Base-by-base conservation (phyloP, 805 yeast genomes). In the Spathaspora girioi region DNA sequence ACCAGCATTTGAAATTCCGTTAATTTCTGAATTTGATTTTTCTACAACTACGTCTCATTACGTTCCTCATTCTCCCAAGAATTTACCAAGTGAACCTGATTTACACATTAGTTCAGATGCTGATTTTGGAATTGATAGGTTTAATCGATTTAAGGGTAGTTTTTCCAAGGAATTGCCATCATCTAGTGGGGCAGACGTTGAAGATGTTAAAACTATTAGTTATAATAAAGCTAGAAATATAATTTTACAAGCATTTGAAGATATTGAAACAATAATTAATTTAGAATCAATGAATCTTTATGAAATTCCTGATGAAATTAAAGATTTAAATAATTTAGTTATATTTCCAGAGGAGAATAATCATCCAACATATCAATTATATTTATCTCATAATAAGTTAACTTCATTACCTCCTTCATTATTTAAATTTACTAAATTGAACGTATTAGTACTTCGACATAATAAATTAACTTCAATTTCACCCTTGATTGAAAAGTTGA, bases 251-350 rank as follows among this genome's bases (percentile, higher is more conserved):
- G 68, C 79, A 2, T 80, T 83, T 53, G 86, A 81, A 54, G 72
- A 77, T 43, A 72, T 75, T 5, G 55, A 61, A 8, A 70, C 80
- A 1, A 67, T 60, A n/a, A 67, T 83, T 2, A 65, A 75, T 50
- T 58, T 83, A 26, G 86, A 82, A 48, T 65, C 73, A 14, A 59
- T 81, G 63, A 75, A 71, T 0, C 64, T 83, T 40, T 68, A 66
- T 10, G 75, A 75, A 5, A 62, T 83, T 2, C 87, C 89, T 0
- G 82, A 79, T 48, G 85, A 82, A 55, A 71, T 83, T 27, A 76
- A 75, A 47, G 89, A 83, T 59, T 66, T 83, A 55, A 75, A 80
- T 57, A 74, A 82, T 50, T 63, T 82, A 57, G 83, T 82, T n/a
- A 62, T 78, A 7, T 73, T 76, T 50, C 26, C 26, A 4, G 26